These are phyloP conservation scores for Russula griseocarnosa DNA, from an alignment of 768 basidiomycete genomes.

Conservation along the genomic window DNA sequence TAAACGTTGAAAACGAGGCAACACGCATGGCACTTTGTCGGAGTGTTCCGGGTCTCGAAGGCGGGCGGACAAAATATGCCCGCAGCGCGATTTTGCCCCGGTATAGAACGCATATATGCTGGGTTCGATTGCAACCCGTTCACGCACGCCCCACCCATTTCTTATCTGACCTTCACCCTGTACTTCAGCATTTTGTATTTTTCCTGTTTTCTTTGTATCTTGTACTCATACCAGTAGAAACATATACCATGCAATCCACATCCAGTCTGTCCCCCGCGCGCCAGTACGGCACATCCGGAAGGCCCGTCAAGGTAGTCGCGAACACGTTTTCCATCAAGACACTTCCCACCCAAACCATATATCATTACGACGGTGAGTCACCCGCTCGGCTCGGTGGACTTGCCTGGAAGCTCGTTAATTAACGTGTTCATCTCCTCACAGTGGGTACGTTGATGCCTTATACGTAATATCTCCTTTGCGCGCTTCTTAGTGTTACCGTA, in stretches of 20 bases:
- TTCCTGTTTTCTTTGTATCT: neutral
- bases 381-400: conserved; percentile 2
- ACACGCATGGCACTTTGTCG: neutral
- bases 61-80: neutral
- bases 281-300: conserved; percentile 18
- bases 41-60: conserved; percentile 5
- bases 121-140: neutral
- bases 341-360: conserved; percentile 19
- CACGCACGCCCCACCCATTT: neutral
- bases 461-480: neutral
- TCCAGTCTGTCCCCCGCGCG: neutral
- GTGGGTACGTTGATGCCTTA: conserved; percentile 16
- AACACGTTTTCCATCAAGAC: conserved; percentile 22
- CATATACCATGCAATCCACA: conserved; percentile 19
- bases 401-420: neutral
- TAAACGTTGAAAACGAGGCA: neutral
- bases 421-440: neutral
- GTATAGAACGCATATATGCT: neutral
- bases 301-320: conserved; percentile 16
- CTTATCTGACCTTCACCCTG: neutral
- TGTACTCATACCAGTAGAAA: neutral
- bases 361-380: conserved; percentile 22
- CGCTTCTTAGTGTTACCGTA: neutral
- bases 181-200: conserved; percentile 5
- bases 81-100: neutral